Evolutionary conservation across 805 yeast genomes (phyloP), one percentile per base, ranked within the genome.

Genomic region (Aciculoconidium aculeatum): DNA sequence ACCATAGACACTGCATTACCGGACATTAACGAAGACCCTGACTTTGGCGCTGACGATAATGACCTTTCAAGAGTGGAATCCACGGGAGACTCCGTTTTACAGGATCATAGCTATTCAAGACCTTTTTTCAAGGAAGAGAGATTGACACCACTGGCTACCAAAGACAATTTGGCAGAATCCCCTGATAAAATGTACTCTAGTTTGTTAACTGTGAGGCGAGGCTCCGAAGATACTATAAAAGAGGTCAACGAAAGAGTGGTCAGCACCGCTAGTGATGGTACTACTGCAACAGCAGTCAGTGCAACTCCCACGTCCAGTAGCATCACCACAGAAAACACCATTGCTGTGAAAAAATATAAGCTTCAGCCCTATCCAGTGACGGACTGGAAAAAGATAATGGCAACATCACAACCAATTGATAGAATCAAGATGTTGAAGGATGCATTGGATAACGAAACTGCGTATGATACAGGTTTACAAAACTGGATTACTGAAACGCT

Each of bases 381-480:
- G 27, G 61, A 62, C 37, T 60, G 73, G 66, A 64, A 58, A 30
- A 53, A 47, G 32, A 67, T 62, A 25, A 54, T 58, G 52, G 44
- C 54, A 15, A 44, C 53, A 19, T 60, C 64, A 4, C 67, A 65
- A 35, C 58, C 72, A 2, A 52, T 47, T 21, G 67, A 55, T 45
- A 66, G 70, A 36, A 63, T 61, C 18, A 49, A 36, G 32, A 63
- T 57, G 23, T 63, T 64, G 37, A 57, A 54, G 36, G 66, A 55
- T 9, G 75, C 67, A 11, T 57, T 68, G 37, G 48, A 35, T 13
- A 65, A 58, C 34, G 73, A 67, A 31, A 34, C 49, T 1, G 58
- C 55, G 5, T 65, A 61, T 37, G 77, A 77, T 28, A 64, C 78
- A 0, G 84, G 84, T 1, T 51, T 80, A n/a, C 65, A 65, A 14